Evolutionary conservation across 2,329 filamentous ascomycete genomes (phyloP).

Genomic region (Lachnellula subtilissima): DNA sequence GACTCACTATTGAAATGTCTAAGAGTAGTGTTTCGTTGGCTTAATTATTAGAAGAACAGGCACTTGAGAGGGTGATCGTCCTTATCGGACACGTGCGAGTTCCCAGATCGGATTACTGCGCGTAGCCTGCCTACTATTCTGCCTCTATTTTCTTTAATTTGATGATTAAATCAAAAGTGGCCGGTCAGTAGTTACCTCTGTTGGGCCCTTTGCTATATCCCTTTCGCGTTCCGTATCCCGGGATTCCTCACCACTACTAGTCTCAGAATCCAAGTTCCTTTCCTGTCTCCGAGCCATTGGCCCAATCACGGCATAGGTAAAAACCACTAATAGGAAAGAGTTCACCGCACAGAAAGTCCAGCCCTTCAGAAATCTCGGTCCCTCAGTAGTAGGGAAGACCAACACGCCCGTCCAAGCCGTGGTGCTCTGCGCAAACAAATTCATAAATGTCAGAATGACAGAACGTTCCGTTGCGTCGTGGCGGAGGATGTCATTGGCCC

Average conservation of each 20-base stretch:
- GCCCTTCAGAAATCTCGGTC: slow-evolving; percentile 40
- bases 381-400: slow-evolving; percentile 43
- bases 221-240: neutral
- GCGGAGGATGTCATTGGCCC: slow-evolving; percentile 42
- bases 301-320: slow-evolving; percentile 16
- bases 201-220: neutral
- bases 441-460: slow-evolving; percentile 40
- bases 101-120: too few species aligned
- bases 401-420: slow-evolving; percentile 44
- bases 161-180: neutral
- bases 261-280: slow-evolving; percentile 5
- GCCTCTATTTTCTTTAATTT: too few species aligned
- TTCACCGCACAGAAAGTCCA: slow-evolving; percentile 26
- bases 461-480: slow-evolving; percentile 36
- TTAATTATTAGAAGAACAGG: too few species aligned
- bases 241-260: neutral
- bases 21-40: too few species aligned
- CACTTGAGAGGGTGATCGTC: too few species aligned
- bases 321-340: slow-evolving; percentile 32
- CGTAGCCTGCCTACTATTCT: too few species aligned
- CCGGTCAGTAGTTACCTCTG: neutral
- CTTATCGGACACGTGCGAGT: too few species aligned
- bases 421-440: slow-evolving; percentile 41
- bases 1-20: too few species aligned
- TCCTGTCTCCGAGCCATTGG: slow-evolving; percentile 13